These are phyloP conservation scores for Naegleria lovaniensis DNA, from an alignment of 208 protist genomes.

Conservation along the genomic window DNA sequence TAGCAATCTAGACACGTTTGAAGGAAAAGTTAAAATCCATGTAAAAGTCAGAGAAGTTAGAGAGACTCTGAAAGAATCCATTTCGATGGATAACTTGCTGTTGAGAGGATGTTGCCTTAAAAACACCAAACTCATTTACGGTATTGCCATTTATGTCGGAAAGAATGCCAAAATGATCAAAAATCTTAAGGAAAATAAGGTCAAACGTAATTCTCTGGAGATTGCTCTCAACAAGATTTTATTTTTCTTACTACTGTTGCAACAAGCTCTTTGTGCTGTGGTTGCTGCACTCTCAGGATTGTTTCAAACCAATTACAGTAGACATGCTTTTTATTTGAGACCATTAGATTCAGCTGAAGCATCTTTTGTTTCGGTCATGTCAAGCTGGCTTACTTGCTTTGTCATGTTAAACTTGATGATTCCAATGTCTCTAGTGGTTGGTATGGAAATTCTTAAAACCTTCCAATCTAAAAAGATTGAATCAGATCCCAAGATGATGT, in stretches of 20 bases:
- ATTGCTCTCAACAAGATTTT: constrained; percentile 29
- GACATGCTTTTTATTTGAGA: not conserved
- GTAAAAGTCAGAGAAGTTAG: not conserved
- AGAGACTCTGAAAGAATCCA: not conserved
- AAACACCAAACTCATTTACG: constrained; percentile 51
- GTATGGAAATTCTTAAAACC: constrained; percentile 22
- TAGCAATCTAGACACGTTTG: constrained; percentile 18
- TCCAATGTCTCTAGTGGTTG: constrained; percentile 31
- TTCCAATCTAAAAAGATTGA: constrained; percentile 24
- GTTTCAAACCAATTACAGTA: not conserved
- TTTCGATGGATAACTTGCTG: constrained; percentile 41
- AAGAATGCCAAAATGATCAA: constrained; percentile 43
- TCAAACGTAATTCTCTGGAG: constrained; percentile 36
- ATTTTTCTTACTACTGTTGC: not conserved
- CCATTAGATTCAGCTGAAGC: not conserved
- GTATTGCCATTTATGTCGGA: constrained; percentile 53
- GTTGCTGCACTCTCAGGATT: constrained; percentile 31
- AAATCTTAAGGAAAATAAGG: constrained; percentile 33
- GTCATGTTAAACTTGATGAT: constrained; percentile 27
- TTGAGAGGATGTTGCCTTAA: constrained; percentile 45
- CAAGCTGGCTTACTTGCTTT: constrained; percentile 23
- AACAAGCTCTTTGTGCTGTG: not conserved
- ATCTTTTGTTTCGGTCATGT: not conserved
- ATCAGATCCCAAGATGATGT: not conserved
- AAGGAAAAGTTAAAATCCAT: constrained; percentile 31